Base-by-base conservation (phyloP, 2,329 filamentous ascomycete species). In the Diaporthe sp. region DNA sequence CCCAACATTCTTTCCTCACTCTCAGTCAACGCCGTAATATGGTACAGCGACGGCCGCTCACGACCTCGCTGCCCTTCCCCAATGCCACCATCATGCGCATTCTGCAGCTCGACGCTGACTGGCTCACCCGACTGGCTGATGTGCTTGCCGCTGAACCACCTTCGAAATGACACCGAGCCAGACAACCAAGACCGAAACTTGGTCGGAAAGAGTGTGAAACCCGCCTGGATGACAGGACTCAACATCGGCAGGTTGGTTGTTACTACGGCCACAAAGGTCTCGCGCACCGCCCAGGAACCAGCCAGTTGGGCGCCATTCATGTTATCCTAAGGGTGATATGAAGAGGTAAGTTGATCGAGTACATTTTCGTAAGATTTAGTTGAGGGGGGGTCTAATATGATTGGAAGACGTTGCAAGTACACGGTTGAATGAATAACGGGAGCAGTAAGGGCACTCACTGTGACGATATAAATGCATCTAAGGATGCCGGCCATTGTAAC, bases 401-500 rank as follows among this genome's bases (percentile, higher is more conserved):
- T n/a, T 50, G 19, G 22, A 50, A 27, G 50, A 6, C 13, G 65
- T 39, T 71, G 73, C 39, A 47, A 66, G 42, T 27, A 0, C 5
- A 55, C 3, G 3, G 25, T 22, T 4, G 30, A n/a, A n/a, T 27
- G 17, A 9, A 5, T 4, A 25, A 30, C 39, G 53, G 37, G 30
- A 22, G 55, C 39, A 39, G n/a, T 15, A 30, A 53, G 9, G n/a
- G 32, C 27, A 63, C 76, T 63, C 61, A 81, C 80, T 0, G 78
- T 85, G 37, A 89, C 73, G 61, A 90, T 89, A 9, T 88, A 79
- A 6, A 88, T 84, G 70, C 86, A 88, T 55, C 89, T 88, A 12
- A 91, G 81, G 72, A 90, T 86, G 4, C 87, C 88, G 27, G 86
- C 86, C 53, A 87, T 84, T 77, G 89, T 90, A 63, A 90, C 86